Percentiles rank a stretch among this genome's conserved stretches.
These are phyloP conservation scores for Wallacemonas sp. DNA, from an alignment of 208 protist species.

Conservation along the genomic window DNA sequence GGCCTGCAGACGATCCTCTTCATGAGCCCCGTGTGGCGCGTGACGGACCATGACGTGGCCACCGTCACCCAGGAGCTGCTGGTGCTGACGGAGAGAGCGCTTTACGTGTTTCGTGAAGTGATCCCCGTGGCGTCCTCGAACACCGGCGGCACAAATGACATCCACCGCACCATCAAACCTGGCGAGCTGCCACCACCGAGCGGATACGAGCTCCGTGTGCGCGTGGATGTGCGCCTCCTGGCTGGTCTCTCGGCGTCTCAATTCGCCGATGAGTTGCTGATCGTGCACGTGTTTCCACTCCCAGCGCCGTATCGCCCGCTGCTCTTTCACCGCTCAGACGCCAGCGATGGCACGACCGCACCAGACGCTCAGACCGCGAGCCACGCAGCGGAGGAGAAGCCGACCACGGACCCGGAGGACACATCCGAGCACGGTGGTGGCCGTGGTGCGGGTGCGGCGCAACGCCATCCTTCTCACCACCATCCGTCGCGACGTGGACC, in stretches of 20 bases:
- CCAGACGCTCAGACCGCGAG: not conserved
- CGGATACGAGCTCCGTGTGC: slow-evolving; percentile 42
- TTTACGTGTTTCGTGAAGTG: slow-evolving; percentile 13
- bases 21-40: slow-evolving; percentile 35
- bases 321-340: slow-evolving; percentile 3
- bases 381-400: not conserved
- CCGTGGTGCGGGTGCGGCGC: not conserved
- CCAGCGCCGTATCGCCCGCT: slow-evolving; percentile 47
- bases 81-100: slow-evolving; percentile 23
- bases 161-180: too few species aligned
- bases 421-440: not conserved
- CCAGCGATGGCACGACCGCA: not conserved
- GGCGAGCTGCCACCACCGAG: not conserved
- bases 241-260: slow-evolving; percentile 54
- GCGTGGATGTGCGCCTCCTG: slow-evolving; percentile 69
- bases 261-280: slow-evolving; percentile 63
- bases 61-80: slow-evolving; percentile 33
- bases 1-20: slow-evolving; percentile 50
- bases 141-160: too few species aligned
- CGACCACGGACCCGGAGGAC: not conserved
- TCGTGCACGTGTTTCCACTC: slow-evolving; percentile 67
- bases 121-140: slow-evolving; percentile 1
- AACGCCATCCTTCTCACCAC: too few species aligned
- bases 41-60: slow-evolving; percentile 46
- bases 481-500: not conserved